Base-by-base conservation (phyloP, 2,329 filamentous ascomycete genomes). In the Grosmannia penicillata region DNA sequence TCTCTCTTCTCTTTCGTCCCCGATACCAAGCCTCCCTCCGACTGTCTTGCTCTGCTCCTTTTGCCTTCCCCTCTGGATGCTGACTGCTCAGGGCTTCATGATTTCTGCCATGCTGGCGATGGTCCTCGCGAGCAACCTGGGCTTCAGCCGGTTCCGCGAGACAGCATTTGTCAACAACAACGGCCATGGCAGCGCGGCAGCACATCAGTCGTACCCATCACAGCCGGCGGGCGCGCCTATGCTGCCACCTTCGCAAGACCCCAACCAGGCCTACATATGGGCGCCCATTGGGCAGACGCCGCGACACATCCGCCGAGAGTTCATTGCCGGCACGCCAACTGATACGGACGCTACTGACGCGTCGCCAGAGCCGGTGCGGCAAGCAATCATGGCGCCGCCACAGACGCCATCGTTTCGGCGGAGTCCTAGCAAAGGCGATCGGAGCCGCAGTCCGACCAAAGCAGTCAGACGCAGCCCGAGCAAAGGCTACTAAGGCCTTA, bases 301-400 rank as follows among this genome's bases (percentile, higher is more conserved):
- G 5, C 58, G 58, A 36, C 59, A 60, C 38, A 58, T 66, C 18
- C 59, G 63, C 33, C 54, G 56, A n/a, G 51, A 61, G 3, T 49
- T 59, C 23, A 49, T 53, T 40, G 56, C 49, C 34, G 59, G 62
- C 36, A 65, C 69, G 8, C 62, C 54, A 1, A 66, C 62, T 1
- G 70, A 73, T 29, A 70, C 66, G 4, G 70, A 74, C 39, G 63
- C 53, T 29, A 70, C 66, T 4, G 70, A 74, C 39, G 63, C 53
- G 3, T 67, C 67, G 8, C 66, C 68, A 0, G 45, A 47, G 2
- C 57, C 58, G 6, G 56, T 55, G 27, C 53, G 59, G 38, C 62
- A 56, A 41, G 46, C 56, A 1, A 51, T 70, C 15, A 56, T 63
- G 38, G 52, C 57, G n/a, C 55, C 63, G 4, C 59, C 61, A 6